Evolutionary conservation across 352 stramenopile species (phyloP), one percentile per base, ranked within the genome.

Genomic region (Phytophthora kernoviae): DNA sequence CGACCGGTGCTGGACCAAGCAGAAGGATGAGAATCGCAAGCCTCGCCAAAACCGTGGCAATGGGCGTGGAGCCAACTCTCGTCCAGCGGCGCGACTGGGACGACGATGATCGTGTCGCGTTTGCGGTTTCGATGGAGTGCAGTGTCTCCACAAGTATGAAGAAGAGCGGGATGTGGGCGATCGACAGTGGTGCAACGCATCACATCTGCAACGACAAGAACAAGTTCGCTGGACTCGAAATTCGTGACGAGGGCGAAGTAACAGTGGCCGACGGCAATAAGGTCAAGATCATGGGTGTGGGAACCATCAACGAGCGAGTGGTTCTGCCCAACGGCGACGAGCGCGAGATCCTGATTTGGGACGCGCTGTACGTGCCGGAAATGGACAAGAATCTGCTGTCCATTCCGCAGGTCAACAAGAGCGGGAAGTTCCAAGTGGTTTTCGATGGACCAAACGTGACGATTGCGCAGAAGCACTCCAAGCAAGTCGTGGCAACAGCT

Each of bases 1-100:
- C 0, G 55, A 59, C 1, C 49, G 51, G 62, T 70, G 46, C 62
- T 65, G 47, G 47, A 63, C 39, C 46, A 70, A 60, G 30, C 48
- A 66, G 58, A 66, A 60, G 45, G 45, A 57, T 10, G 43, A 61
- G 24, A 51, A 50, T 37, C 24, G 39, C 14, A 39, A 27, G 42
- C 46, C 52, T 43, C 34, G 51, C 44, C 14, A n/a, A n/a, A n/a
- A n/a, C n/a, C n/a, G n/a, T n/a, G n/a, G 37, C 26, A 60, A 65
- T 36, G 37, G 37, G 7, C 27, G 45, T 55, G 52, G 40, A 54
- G 22, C 20, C 12, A 62, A 62, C 41, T n/a, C 42, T 51, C 17
- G 36, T 50, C 18, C 22, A 63, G 9, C 46, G 2, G 24, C 3
- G 24, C 24, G 24, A 30, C 24, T 30, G 6, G 3, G 52, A 43